Evolutionary conservation across 106 monocot species (phyloP).

Genomic region (Allium cepa): DNA sequence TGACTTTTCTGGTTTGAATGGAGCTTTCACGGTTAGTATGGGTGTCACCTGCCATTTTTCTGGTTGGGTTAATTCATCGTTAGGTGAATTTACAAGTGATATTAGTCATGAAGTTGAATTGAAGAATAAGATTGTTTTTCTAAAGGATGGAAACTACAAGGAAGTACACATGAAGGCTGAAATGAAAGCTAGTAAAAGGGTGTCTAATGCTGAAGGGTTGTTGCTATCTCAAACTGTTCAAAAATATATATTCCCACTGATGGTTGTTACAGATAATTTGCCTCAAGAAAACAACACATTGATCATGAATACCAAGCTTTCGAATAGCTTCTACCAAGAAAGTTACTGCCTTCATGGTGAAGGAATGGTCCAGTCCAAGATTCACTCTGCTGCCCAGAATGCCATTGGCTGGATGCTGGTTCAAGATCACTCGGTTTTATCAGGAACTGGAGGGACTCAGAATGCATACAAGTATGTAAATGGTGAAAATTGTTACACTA

Average conservation of each 20-base stretch:
- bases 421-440: slow-evolving; percentile 45
- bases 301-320: slow-evolving; percentile 29
- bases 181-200: slow-evolving; percentile 11
- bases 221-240: slow-evolving; percentile 3
- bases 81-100: slow-evolving; percentile 53
- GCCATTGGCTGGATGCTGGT: slow-evolving; percentile 59
- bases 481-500: slow-evolving; percentile 9
- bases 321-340: slow-evolving; percentile 35
- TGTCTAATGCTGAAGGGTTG: slow-evolving; percentile 4
- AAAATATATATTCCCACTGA: slow-evolving; percentile 37
- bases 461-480: slow-evolving; percentile 31
- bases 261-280: slow-evolving; percentile 16
- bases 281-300: slow-evolving; percentile 31
- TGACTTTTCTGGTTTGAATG: slow-evolving; percentile 22
- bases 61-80: slow-evolving; percentile 70
- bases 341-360: slow-evolving; percentile 1
- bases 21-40: slow-evolving; percentile 43
- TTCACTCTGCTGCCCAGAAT: slow-evolving; percentile 28
- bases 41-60: slow-evolving; percentile 23
- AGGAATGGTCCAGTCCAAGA: slow-evolving; percentile 1
- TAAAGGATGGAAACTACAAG: slow-evolving; percentile 34
- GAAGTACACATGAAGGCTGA: slow-evolving; percentile 34
- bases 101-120: slow-evolving; percentile 33
- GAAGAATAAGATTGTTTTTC: slow-evolving; percentile 26
- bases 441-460: slow-evolving; percentile 30